Conservation (phyloP, 73 alveolate genomes). For the Stentor coeruleus region DNA sequence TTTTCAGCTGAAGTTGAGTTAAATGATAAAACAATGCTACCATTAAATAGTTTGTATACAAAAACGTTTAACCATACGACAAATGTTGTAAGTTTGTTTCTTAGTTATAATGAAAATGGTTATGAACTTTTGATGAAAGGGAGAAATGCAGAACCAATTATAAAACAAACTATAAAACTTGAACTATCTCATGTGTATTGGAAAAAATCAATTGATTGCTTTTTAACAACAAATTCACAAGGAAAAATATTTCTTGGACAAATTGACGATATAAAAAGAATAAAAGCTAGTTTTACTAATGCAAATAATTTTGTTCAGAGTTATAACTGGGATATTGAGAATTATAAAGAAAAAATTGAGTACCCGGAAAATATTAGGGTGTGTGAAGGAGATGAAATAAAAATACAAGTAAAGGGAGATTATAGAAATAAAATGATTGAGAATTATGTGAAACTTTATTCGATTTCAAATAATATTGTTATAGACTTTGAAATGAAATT, state of each 20-base stretch:
- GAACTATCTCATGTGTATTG: background rate
- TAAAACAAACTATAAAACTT: too few relatives aligned
- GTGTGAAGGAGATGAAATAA: background rate
- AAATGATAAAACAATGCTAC: background rate
- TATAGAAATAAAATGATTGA: background rate
- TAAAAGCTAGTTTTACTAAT: too few relatives aligned
- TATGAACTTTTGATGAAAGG: background rate
- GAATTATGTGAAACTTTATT: background rate
- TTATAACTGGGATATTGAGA: background rate
- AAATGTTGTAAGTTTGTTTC: background rate
- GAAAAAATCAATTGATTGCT: background rate
- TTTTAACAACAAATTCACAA: background rate
- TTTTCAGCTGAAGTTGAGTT: background rate
- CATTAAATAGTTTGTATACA: background rate
- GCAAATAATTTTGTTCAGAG: background rate
- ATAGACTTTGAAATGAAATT: background rate
- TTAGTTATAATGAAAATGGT: background rate
- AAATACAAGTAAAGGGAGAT: background rate
- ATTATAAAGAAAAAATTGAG: background rate
- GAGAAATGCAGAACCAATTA: background rate
- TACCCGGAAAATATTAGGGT: background rate
- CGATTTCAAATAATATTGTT: background rate
- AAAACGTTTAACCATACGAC: background rate
- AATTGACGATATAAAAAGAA: background rate
- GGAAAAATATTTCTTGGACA: background rate